Evolutionary conservation across 768 basidiomycete species (phyloP), one percentile per base, ranked within the genome.

Genomic region (Xerocomellus amylosporus): DNA sequence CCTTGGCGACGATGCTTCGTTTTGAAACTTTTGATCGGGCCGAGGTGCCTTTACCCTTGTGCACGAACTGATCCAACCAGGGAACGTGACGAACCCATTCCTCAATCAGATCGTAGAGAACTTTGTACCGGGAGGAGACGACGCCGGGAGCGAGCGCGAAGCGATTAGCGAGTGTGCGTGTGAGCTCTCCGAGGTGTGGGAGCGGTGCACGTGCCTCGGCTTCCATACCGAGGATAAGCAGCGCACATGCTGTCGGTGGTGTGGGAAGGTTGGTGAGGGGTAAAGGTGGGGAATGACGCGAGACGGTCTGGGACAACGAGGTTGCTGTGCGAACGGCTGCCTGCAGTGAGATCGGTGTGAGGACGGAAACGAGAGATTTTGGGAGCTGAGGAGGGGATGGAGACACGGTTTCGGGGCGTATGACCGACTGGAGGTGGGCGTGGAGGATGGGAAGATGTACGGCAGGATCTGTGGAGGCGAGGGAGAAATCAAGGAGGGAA

Each of bases 181-280:
- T 79, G 53, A 90, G 73, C n/a, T 79, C 77, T 13, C 74, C 77
- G 26, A 86, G 69, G 46, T 80, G 75, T 46, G 80, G 78, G 40
- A 85, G 74, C 10, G 79, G 73, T 24, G 73, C 66, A 40, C 81
- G 79, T 10, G 71, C 69, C 60, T 87, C 86, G 4, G 83, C 84
- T 75, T 93, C 91, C 34, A 90, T 70, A 0, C 85, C 80, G 49
- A 90, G 77, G 24, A 92, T 75, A 53, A 89, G 73, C 8, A 89
- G 63, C 14, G 87, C 90, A 63, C 85, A 86, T 5, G 89, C 87
- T 3, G 84, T 76, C 17, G 79, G 74, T 7, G 71, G 71, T 37
- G 75, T 73, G 47, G 74, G 75, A 53, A 76, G 73, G 55, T 58
- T 62, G 13, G 65, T 75, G 20, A 84, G 67, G 24, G 78, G 58